Base-by-base conservation (phyloP, 306 rosid genomes). In the Urtica urens region DNA sequence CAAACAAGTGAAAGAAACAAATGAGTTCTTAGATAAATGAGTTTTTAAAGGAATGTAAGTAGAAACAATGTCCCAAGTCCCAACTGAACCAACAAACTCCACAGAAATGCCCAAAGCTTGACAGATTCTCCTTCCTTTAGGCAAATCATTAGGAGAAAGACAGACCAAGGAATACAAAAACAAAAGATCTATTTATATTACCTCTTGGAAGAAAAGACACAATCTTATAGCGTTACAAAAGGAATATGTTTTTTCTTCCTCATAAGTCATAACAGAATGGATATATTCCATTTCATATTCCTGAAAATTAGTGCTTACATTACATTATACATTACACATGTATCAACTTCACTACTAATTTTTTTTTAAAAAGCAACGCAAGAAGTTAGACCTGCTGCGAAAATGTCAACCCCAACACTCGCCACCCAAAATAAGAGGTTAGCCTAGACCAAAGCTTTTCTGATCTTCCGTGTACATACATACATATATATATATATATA, bases 191-290 rank as follows among this genome's bases (percentile, higher is more conserved):
- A 62, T 59, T 51, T 45, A 60, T 55, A 68, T 45, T 45, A 58
- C 34, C 65, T 55, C 70, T 55, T 64, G 64, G n/a, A n/a, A n/a
- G n/a, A n/a, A n/a, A n/a, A 55, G 10, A 66, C 68, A 70, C 61
- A 54, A 38, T 22, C n/a, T 63, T 73, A 63, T 75, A 55, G 71
- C 74, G 74, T 68, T 20, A 77, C 73, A 72, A 29, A 63, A 69
- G 71, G n/a, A n/a, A n/a, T n/a, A n/a, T n/a, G n/a, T n/a, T n/a
- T n/a, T n/a, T n/a, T n/a, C n/a, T n/a, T n/a, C n/a, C n/a, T n/a
- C n/a, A n/a, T n/a, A n/a, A n/a, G 70, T 59, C 76, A 70, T 49
- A 59, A 75, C 82, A 78, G 37, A 58, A 61, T 26, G 68, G 73
- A 55, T 41, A 39, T 25, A 52, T 56, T 47, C 69, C 68, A 63